Base-by-base conservation (phyloP, 176 grass and related monocot genomes). In the Themeda triandra region DNA sequence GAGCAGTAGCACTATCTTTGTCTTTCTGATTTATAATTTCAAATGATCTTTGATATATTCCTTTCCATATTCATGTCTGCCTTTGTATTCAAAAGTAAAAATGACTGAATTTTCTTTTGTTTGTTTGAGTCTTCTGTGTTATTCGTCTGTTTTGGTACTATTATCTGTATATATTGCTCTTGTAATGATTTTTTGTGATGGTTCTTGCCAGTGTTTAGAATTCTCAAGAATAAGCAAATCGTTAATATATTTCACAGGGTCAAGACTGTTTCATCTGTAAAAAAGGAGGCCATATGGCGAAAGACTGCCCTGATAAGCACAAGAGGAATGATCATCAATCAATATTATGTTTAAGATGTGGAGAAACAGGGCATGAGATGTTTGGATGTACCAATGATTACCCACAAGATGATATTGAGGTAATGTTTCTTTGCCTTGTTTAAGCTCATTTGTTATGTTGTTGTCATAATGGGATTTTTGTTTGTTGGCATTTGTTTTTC, bases 261-360 rank as follows among this genome's bases (percentile, higher is more conserved):
- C 95, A 98, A 92, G 91, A 90, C 30, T 99, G 93, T 85, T 95
- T 94, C 65, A 73, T 92, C 71, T 99, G 97, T 69, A 99, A 96
- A 86, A 92, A 91, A 89, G 94, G 64, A 81, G 93, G 97, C 33
- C 97, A 96, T 80, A 87, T 86, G 71, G 91, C 97, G 3, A 99
- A 92, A 77, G 84, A 94, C 48, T 99, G 97, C 66, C 93, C 93
- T 73, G 97, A 94, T 64, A 99, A 99, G 81, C 69, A 96, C 75
- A 96, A 89, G 84, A 92, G 63, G 66, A 87, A 83, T 81, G 46
- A 72, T 66, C 82, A 89, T 53, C 78, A 91, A 56, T 86, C 79
- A 37, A 73, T 79, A 81, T 80, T 96, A 36, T 99, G 97, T 86
- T 89, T 99, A 42, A 81, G 89, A 80, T 99, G 97, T 24, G 93